Base-by-base conservation (phyloP, 2,329 filamentous ascomycete species). In the Hypoxylon sp. region DNA sequence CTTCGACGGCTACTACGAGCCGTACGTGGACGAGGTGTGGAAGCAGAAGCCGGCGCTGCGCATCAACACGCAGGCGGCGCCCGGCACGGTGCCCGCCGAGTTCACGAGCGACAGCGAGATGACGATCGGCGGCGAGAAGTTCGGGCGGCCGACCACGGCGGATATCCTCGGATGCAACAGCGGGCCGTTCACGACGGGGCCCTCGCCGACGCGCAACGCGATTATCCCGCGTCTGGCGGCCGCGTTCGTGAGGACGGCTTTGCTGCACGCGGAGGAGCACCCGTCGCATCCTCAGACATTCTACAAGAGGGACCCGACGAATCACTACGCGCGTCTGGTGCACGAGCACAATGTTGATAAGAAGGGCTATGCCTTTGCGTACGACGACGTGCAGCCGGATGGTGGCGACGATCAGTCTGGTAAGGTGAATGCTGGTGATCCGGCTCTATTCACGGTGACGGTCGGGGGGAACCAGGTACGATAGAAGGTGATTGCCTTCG, bases 81-180 rank as follows among this genome's bases (percentile, higher is more conserved):
- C 80, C 3, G 89, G 89, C 5, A 78, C 82, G 5, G 76, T 89
- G 1, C 71, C 74, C 0, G 88, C 85, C 20, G 74, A 74, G n/a
- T 81, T 88, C 28, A 71, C 76, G 67, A 68, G 76, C 41, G 77
- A 76, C 7, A 77, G 78, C n/a, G 73, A 74, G 58, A 69, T 82
- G 3, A 77, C 78, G 1, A 68, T 80, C 22, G 78, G 73, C 34
- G 66, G 68, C 8, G 79, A 81, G 67, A 32, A 43, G 1, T 92
- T 91, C 73, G 61, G 72, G 1, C 80, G 84, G 60, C 89, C 89
- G 0, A 82, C 78, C 1, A 85, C 85, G 1, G 78, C 78, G 11
- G 89, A 92, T 74, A 89, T 92, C 65, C 87, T 91, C 72, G 84
- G 84, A 34, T 91, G 88, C 77, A 88, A 84, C 68, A 87, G 84